Evolutionary conservation across 208 protist genomes (phyloP), one percentile per base, ranked within the genome.

Genomic region (Naegleria fowleri): DNA sequence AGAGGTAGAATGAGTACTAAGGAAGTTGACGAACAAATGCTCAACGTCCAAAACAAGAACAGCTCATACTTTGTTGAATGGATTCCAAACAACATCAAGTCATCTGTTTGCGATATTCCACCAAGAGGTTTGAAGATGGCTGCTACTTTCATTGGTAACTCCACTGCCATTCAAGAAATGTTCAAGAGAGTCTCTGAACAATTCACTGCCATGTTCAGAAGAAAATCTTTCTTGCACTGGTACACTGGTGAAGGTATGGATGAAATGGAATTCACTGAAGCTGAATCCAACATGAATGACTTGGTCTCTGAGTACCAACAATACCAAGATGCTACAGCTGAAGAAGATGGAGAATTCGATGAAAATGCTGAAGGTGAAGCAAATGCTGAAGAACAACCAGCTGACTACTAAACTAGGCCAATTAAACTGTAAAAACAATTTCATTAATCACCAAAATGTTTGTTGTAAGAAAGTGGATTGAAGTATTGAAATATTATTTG

Each of bases 1-100:
- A 92, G 96, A 91, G 96, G 96, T 76, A 88, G 94, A 88, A 95
- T 99, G 91, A 95, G 94, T 48, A 98, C 96, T 90, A 99, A 98
- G 93, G 98, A 99, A 92, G 98, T 99, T 58, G 97, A 98, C 87
- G 97, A 98, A 93, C 95, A 98, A 94, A 98, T 99, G 96, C 91
- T 97, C 40, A 96, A 94, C 88, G 94, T 98, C 6, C 95, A 97
- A 95, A 96, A 94, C 93, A 98, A 98, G 95, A 98, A 98, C 95
- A 93, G 59, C 55, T 93, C 92, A 33, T 97, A 98, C 92, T 99
- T 99, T 93, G 97, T 99, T 36, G 97, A 98, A 92, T 99, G 98
- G 98, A 97, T 97, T 92, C 96, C 96, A 48, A 97, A 97, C 93
- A 97, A 97, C 91, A 95, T 97, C 93, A 97, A 97, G 92, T 48